A percentile compares a stretch with the other conserved stretches of the same genome.
phyloP scores from a whole-genome alignment of 441 rosid genomes.

The Adansonia madagascariensis region DNA sequence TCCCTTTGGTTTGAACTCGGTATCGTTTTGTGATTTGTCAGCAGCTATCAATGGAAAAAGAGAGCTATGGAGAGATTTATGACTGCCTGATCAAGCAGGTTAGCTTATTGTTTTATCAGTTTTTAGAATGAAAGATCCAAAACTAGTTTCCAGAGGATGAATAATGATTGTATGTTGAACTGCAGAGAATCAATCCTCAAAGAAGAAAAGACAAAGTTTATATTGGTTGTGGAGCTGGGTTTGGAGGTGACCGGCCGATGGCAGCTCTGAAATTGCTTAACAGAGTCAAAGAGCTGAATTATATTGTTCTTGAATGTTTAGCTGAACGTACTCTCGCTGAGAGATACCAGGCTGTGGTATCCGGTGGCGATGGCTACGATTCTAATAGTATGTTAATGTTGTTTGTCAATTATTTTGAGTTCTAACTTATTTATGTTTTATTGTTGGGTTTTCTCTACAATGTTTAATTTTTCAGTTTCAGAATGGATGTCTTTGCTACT shows the following conservation, averaged over 20 bases:
- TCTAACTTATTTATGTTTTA: background rate
- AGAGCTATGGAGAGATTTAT: slow-evolving; percentile 31
- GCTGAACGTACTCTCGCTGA: slow-evolving; percentile 95
- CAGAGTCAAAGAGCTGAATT: slow-evolving; percentile 63
- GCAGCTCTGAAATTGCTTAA: slow-evolving; percentile 83
- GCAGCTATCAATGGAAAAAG: slow-evolving; percentile 46
- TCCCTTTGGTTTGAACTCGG: background rate
- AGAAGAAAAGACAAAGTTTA: slow-evolving; percentile 63
- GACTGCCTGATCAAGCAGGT: slow-evolving; percentile 56
- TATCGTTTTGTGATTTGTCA: background rate
- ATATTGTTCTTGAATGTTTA: slow-evolving; percentile 92
- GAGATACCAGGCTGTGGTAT: slow-evolving; percentile 58
- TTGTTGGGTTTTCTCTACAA: background rate
- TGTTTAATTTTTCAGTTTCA: slow-evolving; percentile 17
- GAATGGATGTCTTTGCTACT: slow-evolving; percentile 78
- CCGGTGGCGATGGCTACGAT: slow-evolving; percentile 76
- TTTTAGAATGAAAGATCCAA: background rate
- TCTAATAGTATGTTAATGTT: slow-evolving; percentile 58
- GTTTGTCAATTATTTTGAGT: background rate
- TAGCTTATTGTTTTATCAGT: background rate
- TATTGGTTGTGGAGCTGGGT: slow-evolving; percentile 94
- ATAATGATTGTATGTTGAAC: background rate
- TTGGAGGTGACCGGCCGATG: slow-evolving; percentile 80
- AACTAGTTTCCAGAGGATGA: background rate
- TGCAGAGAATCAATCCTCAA: slow-evolving; percentile 64